Evolutionary conservation across 345 rosid genomes (phyloP).

Genomic region (Laguncularia racemosa): DNA sequence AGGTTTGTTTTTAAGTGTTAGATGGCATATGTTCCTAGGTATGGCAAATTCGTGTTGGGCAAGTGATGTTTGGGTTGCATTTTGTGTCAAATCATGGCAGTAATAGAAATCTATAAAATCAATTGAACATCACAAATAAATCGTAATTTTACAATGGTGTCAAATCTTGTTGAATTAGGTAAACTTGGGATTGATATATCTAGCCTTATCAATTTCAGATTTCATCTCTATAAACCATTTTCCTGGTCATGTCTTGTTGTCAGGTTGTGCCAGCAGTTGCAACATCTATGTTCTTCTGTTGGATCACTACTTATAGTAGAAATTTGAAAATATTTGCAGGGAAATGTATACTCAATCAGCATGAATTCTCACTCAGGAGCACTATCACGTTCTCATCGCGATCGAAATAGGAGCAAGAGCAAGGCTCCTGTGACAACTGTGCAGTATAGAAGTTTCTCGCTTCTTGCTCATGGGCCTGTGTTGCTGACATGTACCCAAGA

Average conservation of each 20-base stretch:
- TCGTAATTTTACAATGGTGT: too few relatives aligned
- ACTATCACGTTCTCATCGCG: constrained; percentile 75
- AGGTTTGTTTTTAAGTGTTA: constrained; percentile 24
- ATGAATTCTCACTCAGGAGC: constrained; percentile 76
- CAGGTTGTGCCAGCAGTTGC: background rate
- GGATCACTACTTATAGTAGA: background rate
- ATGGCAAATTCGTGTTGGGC: too few relatives aligned
- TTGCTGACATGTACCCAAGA: constrained; percentile 84
- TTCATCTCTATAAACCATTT: constrained; percentile 2
- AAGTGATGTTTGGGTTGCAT: too few relatives aligned
- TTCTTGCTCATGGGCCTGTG: constrained; percentile 85
- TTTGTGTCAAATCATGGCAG: too few relatives aligned
- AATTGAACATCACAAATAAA: too few relatives aligned
- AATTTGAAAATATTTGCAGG: constrained; percentile 31
- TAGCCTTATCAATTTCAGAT: too few relatives aligned
- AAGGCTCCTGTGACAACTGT: constrained; percentile 76
- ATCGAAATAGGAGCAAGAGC: constrained; percentile 51
- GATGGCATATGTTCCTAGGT: too few relatives aligned
- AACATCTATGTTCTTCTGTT: background rate
- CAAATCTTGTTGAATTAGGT: too few relatives aligned
- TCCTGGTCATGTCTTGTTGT: background rate
- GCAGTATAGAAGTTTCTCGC: constrained; percentile 89
- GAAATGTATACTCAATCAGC: constrained; percentile 67
- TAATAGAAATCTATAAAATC: too few relatives aligned
- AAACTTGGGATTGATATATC: too few relatives aligned